A percentile compares a stretch with the other conserved stretches of the same genome.
These are phyloP conservation scores for Quercus berberidifolia DNA, from an alignment of 306 rosid genomes.

Conservation along the genomic window DNA sequence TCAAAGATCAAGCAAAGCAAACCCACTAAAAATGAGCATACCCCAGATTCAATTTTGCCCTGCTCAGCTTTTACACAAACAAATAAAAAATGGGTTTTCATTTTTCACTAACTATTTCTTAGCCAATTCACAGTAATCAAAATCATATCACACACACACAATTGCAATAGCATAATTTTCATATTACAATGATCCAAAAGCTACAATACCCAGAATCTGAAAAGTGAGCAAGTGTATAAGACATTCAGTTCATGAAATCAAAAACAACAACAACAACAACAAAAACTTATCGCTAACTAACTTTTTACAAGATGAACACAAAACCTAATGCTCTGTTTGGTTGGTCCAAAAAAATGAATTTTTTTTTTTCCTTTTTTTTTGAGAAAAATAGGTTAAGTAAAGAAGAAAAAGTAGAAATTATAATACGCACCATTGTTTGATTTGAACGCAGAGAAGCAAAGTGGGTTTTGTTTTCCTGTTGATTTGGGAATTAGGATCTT, in stretches of 20 bases:
- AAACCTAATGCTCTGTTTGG: background rate
- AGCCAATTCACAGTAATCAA: background rate
- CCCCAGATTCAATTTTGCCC: too few species aligned
- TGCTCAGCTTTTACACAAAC: too few species aligned
- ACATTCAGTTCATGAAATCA: background rate
- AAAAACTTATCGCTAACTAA: background rate
- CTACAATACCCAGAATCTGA: background rate
- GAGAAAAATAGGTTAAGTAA: background rate
- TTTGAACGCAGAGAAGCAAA: background rate
- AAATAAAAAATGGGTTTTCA: background rate
- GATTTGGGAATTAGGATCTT: background rate
- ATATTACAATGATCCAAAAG: background rate
- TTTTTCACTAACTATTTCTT: background rate
- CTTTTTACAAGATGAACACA: background rate
- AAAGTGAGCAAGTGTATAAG: background rate
- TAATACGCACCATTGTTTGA: background rate
- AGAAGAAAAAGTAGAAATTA: background rate
- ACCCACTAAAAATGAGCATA: background rate
- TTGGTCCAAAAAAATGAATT: background rate
- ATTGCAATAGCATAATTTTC: background rate
- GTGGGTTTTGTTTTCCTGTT: background rate
- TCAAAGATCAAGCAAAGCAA: background rate
- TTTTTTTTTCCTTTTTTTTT: too few species aligned
- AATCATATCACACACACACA: background rate
- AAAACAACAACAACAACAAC: background rate